phyloP scores from a whole-genome alignment of 2,329 filamentous ascomycete genomes.

The Neospermospora avenae region DNA sequence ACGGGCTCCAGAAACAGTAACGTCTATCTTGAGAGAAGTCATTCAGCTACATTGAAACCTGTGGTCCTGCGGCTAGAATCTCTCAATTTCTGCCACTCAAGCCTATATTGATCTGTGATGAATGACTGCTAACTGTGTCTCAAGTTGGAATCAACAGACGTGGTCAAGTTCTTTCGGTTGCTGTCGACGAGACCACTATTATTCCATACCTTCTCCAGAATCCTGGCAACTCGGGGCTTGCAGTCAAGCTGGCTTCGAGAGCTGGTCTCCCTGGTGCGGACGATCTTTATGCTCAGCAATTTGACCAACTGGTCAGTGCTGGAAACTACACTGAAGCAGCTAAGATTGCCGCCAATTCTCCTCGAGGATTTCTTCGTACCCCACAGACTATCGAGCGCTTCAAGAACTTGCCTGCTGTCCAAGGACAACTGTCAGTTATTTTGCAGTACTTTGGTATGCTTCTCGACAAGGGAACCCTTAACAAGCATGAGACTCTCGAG shows the following conservation, averaged over 20 bases:
- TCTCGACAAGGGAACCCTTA: slow-evolving; percentile 89
- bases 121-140: background rate
- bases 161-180: slow-evolving; percentile 92
- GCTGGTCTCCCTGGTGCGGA: slow-evolving; percentile 93
- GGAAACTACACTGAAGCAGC: slow-evolving; percentile 86
- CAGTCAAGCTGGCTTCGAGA: slow-evolving; percentile 93
- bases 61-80: no score
- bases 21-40: no score
- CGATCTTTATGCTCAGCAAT: slow-evolving; percentile 86
- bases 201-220: slow-evolving; percentile 96
- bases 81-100: no score
- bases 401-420: slow-evolving; percentile 77
- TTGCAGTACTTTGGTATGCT: slow-evolving; percentile 98
- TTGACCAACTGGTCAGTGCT: slow-evolving; percentile 78
- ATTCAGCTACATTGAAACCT: no score
- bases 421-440: slow-evolving; percentile 87
- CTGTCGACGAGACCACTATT: slow-evolving; percentile 85
- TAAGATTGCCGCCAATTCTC: slow-evolving; percentile 95
- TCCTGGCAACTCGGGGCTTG: slow-evolving; percentile 87
- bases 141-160: slow-evolving; percentile 89
- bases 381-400: slow-evolving; percentile 94
- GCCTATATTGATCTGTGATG: background rate
- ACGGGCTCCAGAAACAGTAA: no score
- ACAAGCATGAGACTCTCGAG: slow-evolving; percentile 91
- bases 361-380: slow-evolving; percentile 90